Evolutionary conservation across 306 rosid species (phyloP), one percentile per base, ranked within the genome.

Genomic region (Astragalus membranaceus): DNA sequence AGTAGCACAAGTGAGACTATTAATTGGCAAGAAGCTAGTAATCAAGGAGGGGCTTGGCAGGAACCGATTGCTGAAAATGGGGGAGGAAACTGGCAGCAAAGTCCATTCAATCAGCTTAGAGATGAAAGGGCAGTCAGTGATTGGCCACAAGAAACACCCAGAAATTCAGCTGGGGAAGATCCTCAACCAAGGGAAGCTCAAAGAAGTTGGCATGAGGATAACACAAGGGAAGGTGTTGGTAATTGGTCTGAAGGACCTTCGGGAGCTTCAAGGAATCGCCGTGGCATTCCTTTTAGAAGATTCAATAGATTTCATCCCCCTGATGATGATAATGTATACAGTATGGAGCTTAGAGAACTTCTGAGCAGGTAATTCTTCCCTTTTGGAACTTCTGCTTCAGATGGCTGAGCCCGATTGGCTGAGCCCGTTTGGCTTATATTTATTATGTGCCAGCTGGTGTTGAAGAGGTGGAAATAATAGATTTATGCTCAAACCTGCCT

Each of bases 291-390:
- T 11, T 33, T 87, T 48, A 73, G 99, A 84, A 88, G 99, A 79
- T 75, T 88, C 61, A 91, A 82, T 67, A 85, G 95, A 83, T 95
- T 95, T 82, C 96, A 91, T 74, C 99, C 96, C 5, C 97, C 99
- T 53, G 99, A 91, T 69, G 99, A 91, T 76, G 99, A 91, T 77
- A 95, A 89, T 29, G 99, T 95, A 69, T 95, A 95, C 76, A 95
- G 99, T 59, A 95, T 95, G 99, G 99, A 95, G 76, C 97, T 95
- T 52, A 86, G 99, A 88, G 99, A 95, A 70, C 99, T 95, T 84
- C 53, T 95, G 75, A 88, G 99, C 99, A 86, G 99, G 99, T 95
- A 84, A 26, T 75, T 56, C 57, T 69, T 68, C 52, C 58, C 42
- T 55, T 46, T 55, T 50, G 37, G 54, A 64, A 69, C 12, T 47